These are phyloP conservation scores for Leptographium wingfieldii DNA, from an alignment of 2,329 filamentous ascomycete genomes.

Conservation along the genomic window DNA sequence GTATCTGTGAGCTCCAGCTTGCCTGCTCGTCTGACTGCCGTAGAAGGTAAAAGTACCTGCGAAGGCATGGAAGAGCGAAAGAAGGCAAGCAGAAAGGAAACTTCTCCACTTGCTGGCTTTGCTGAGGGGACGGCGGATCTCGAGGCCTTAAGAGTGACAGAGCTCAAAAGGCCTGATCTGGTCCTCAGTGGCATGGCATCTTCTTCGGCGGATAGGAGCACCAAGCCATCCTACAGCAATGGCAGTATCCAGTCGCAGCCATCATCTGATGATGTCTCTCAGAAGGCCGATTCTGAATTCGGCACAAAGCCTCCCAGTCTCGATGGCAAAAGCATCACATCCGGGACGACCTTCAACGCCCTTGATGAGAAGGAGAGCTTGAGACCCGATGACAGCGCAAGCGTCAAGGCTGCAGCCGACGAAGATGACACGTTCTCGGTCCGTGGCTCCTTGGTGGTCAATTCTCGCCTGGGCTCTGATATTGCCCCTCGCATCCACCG, in stretches of 20 bases:
- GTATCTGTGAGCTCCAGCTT: background rate
- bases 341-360: constrained; percentile 78
- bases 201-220: constrained; percentile 22
- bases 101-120: background rate
- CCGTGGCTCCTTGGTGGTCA: constrained; percentile 60
- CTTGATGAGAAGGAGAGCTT: constrained; percentile 93
- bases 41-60: background rate
- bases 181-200: constrained; percentile 37
- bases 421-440: constrained; percentile 79
- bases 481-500: constrained; percentile 44
- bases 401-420: constrained; percentile 73
- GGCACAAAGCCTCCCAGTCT: constrained; percentile 77
- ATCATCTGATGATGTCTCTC: constrained; percentile 41
- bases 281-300: constrained; percentile 49
- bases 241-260: constrained; percentile 30
- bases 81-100: background rate
- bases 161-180: constrained; percentile 25
- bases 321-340: constrained; percentile 89
- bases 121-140: constrained; percentile 6
- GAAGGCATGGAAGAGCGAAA: background rate
- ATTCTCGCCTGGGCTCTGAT: constrained; percentile 73
- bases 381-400: constrained; percentile 89
- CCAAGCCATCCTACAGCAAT: constrained; percentile 14
- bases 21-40: background rate
- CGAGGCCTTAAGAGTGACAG: constrained; percentile 18